These are phyloP conservation scores for Scutellaria galericulata DNA, from an alignment of 257 asterid genomes.

Conservation along the genomic window DNA sequence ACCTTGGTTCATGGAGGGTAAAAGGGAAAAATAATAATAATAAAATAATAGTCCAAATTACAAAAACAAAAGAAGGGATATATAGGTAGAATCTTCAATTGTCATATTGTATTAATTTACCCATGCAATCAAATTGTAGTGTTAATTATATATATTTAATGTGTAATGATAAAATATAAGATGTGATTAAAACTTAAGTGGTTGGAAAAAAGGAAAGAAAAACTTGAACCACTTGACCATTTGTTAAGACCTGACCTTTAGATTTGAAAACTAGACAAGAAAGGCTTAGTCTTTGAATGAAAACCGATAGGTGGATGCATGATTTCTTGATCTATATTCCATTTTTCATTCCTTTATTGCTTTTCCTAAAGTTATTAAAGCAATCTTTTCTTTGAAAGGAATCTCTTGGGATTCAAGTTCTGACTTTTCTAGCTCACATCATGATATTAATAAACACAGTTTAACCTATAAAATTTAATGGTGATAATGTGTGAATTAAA, in stretches of 20 bases:
- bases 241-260: slow-evolving; percentile 20
- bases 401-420: slow-evolving; percentile 22
- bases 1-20: not conserved
- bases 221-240: slow-evolving; percentile 1
- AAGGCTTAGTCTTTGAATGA: not conserved
- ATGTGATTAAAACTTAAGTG: too few species aligned
- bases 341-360: slow-evolving; percentile 19
- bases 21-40: too few species aligned
- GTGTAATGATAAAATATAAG: too few species aligned
- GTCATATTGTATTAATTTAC: too few species aligned
- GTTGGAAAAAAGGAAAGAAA: not conserved
- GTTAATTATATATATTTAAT: too few species aligned
- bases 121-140: too few species aligned
- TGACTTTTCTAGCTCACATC: slow-evolving; percentile 8
- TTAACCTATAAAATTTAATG: not conserved
- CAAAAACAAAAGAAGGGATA: too few species aligned
- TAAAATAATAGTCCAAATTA: too few species aligned
- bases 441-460: not conserved
- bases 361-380: slow-evolving; percentile 34
- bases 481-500: too few species aligned
- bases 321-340: not conserved
- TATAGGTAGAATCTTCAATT: too few species aligned
- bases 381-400: slow-evolving; percentile 27
- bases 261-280: not conserved
- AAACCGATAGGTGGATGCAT: not conserved